Base-by-base conservation (phyloP, 2,329 filamentous ascomycete species). In the Ceratocystis albifundus region DNA sequence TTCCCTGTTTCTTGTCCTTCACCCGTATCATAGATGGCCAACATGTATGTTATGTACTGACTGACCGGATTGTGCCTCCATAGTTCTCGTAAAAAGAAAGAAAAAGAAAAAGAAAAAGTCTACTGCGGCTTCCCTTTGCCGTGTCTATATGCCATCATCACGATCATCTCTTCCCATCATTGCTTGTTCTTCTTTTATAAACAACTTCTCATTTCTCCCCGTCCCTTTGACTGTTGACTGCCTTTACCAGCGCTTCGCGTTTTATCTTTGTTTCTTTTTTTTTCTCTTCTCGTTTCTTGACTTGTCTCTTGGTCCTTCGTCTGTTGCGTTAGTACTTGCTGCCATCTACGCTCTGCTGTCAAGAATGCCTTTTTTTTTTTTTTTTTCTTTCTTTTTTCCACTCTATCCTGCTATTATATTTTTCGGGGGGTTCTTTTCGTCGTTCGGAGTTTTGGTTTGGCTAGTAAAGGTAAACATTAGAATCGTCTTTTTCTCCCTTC, bases 231-330 rank as follows among this genome's bases (percentile, higher is more conserved):
- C 32, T 36, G 62, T 53, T 53, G 32, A 36, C 32, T 36, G 62
- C 55, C 61, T 61, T 61, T 46, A 30, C 25, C 25, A 50, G 28
- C 53, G 36, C 62, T 30, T 57, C 32, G 50, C 25, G 68, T 68
- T 41, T 50, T 66, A 41, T 32, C 15, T 22, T 62, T 32, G 45
- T 32, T 68, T 68, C 30, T 53, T 66, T 41, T n/a, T 32, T 46
- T 22, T 5, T 25, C 66, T 67, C n/a, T 68, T 67, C 66, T 66
- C 50, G 41, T 44, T 69, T 65, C 50, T 67, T 46, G 28, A n/a
- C 22, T 20, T 6, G 28, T 17, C 28, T 17, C 28, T 59, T 30
- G 28, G 55, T 30, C 55, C 10, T 50, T 20, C 41, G 62, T 55
- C 36, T 41, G 36, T 4, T 41, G 36, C 10, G 36, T 4, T 41